These are phyloP conservation scores for Halenospora varia DNA, from an alignment of 495 filamentous ascomycete genomes.

Conservation along the genomic window DNA sequence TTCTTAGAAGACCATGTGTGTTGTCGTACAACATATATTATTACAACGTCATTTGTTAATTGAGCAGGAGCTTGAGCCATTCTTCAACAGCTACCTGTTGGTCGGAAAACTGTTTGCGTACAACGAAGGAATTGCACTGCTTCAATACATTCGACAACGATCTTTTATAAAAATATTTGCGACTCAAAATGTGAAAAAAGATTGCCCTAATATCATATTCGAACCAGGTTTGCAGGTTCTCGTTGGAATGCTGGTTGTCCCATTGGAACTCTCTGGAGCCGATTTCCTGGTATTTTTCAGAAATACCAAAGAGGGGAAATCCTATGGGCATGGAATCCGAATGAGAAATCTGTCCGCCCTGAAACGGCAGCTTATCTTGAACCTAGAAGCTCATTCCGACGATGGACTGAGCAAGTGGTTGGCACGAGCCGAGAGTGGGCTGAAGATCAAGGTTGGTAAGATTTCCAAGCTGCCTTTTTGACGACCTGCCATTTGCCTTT, in stretches of 20 bases:
- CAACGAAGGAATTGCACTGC: constrained; percentile 77
- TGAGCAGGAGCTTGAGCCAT: no score
- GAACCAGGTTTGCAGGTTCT: constrained; percentile 71
- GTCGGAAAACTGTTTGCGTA: constrained; percentile 67
- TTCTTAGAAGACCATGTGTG: no score
- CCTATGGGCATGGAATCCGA: constrained; percentile 85
- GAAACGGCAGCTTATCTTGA: constrained; percentile 69
- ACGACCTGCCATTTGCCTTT: no score
- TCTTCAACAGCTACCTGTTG: no score
- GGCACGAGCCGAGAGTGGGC: constrained; percentile 72
- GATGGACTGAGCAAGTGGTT: constrained; percentile 67
- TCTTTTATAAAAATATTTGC: constrained; percentile 67
- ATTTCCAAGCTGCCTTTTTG: no score
- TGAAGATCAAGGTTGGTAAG: constrained; percentile 48
- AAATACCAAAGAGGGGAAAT: constrained; percentile 72
- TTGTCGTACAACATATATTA: no score
- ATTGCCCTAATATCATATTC: constrained; percentile 81
- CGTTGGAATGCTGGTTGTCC: constrained; percentile 79
- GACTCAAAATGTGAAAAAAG: constrained; percentile 67
- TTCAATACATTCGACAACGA: constrained; percentile 79
- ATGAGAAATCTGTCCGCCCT: constrained; percentile 65
- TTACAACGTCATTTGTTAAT: no score
- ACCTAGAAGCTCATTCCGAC: constrained; percentile 69
- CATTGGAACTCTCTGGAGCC: constrained; percentile 65
- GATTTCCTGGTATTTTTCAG: constrained; percentile 95